Base-by-base conservation (phyloP, 257 asterid species). In the Salvia splendens region DNA sequence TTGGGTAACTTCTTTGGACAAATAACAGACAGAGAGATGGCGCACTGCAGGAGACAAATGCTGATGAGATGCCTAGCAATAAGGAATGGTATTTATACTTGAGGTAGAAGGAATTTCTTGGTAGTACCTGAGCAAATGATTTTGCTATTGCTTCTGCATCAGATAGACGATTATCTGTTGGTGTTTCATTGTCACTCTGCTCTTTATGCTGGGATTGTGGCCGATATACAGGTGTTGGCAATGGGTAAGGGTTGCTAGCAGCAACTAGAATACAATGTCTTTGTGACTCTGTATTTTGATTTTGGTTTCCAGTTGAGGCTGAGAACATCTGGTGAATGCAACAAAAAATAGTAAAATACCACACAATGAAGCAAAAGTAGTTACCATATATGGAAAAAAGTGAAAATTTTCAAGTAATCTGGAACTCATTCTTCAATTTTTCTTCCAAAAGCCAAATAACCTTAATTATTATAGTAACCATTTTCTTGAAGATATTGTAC, bases 1-100 rank as follows among this genome's bases (percentile, higher is more conserved):
- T 88, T 88, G 9, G 95, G 89, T 75, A 94, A 95, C 83, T 88
- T 88, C 88, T 83, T 94, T 8, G 99, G 99, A 80, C 97, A 94
- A 70, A 94, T 76, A 65, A 94, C 89, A 35, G 99, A 91, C 57
- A 94, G 82, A 73, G 97, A 91, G 78, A 94, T 72, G 68, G 85
- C 83, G 79, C 78, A 76, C 99, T 94, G 99, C 89, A 84, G 73
- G 67, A 73, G 46, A 70, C 8, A 20, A 55, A 61, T 61, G 55
- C 7, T 33, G 45, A 12, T 56, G 52, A 70, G 78, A 64, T 55
- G 69, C 32, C 15, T 12, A 53, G 51, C 43, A 54, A 56, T 15
- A 72, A 40, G 59, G 45, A 66, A 75, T 12, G 28, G 28, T 5
- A 28, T 62, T 24, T 62, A 58, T 55, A 63, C 61, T 52, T 47